Evolutionary conservation across 805 yeast species (phyloP).

Genomic region (Cyberlindnera samutprakarnensis): DNA sequence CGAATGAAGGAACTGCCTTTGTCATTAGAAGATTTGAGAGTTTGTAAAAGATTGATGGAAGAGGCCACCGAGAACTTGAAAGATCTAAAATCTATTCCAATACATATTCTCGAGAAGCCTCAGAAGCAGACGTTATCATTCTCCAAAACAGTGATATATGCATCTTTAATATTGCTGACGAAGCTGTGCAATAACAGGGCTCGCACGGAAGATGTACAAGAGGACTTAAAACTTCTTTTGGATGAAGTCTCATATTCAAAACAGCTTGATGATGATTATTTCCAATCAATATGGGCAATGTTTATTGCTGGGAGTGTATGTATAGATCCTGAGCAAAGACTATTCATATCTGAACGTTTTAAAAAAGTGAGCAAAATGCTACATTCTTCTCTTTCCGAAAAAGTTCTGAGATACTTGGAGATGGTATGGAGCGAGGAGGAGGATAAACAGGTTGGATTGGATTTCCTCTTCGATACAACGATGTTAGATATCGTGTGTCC

Average conservation of each 20-base stretch:
- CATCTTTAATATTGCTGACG: conserved; percentile 12
- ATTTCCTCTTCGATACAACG: conserved; percentile 20
- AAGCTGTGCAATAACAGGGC: conserved; percentile 10
- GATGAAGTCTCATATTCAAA: conserved; percentile 7
- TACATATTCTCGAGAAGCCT: conserved; percentile 1
- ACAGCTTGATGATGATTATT: conserved; percentile 3
- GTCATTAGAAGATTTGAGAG: conserved; percentile 6
- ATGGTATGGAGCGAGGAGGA: conserved; percentile 19
- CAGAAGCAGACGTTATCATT: conserved; percentile 14
- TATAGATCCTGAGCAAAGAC: conserved; percentile 7
- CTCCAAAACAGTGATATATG: conserved; percentile 11
- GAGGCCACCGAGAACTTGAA: conserved; percentile 3
- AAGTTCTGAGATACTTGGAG: conserved; percentile 18
- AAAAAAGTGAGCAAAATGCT: conserved; percentile 10
- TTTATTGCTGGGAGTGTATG: conserved; percentile 19
- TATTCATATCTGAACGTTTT: conserved; percentile 8
- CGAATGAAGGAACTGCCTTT: conserved; percentile 13
- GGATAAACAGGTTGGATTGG: conserved; percentile 13
- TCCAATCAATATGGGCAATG: conserved; percentile 18
- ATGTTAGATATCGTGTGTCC: conserved; percentile 19
- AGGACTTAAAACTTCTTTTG: conserved; percentile 9
- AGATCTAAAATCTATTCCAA: conserved; percentile 1
- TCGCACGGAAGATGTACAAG: conserved; percentile 8
- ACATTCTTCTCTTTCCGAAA: conserved; percentile 15
- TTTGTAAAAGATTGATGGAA: conserved; percentile 6